Base-by-base conservation (phyloP, 2,329 filamentous ascomycete genomes). In the Aureobasidium sp. region DNA sequence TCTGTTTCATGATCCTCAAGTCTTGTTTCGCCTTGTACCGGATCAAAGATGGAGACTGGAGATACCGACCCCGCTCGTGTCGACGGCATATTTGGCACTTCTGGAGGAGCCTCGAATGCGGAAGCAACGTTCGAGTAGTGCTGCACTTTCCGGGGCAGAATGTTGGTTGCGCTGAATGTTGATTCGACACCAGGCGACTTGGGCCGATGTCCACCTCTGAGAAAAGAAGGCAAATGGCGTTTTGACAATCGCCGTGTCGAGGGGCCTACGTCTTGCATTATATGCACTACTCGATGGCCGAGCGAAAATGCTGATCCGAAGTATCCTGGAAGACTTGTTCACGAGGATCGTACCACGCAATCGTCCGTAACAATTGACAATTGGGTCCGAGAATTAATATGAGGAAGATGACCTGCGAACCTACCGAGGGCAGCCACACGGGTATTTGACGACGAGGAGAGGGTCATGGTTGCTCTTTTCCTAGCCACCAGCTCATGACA, bases 11-110 rank as follows among this genome's bases (percentile, higher is more conserved):
- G 38, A 7, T 27, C 34, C n/a, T n/a, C n/a, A n/a, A n/a, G 17
- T 38, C 55, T 10, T 34, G 37, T 10, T 38, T 40, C 37, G 22
- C 35, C 55, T n/a, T 54, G 14, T 2, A 38, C 29, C 2, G 39
- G 27, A 45, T 64, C 60, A 52, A 65, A 65, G 5, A 66, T 57
- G 53, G 62, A 64, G 1, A 19, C 30, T 11, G 45, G 47, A 16
- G 54, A 55, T 8, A 52, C 24, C 2, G 45, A 44, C 3, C 35
- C 34, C 34, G 35, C 35, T 4, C 34, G 42, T 17, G 47, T 49
- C 12, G 50, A 35, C n/a, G 55, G 32, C 55, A 56, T 56, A 14
- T 25, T 29, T 29, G 55, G 42, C n/a, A 53, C 16, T n/a, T 55
- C 45, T 25, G 40, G 55, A 12, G 52, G 52, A 40, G 22, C 17